Base-by-base conservation (phyloP, 2,329 filamentous ascomycete species). In the Fusarium duplospermum region DNA sequence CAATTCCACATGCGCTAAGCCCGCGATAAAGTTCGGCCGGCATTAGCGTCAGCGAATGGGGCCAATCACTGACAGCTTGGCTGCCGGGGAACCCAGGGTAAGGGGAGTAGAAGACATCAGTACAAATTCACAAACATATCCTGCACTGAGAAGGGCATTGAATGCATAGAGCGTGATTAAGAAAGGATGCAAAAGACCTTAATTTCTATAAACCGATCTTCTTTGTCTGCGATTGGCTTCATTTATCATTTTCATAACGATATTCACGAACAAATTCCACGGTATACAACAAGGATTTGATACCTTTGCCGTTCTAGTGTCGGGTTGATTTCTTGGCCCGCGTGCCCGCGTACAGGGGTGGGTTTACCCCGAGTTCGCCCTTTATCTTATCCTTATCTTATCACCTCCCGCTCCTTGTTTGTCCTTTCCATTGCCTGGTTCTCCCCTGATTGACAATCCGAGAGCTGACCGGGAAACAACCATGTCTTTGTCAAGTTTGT, bases 1-100 rank as follows among this genome's bases (percentile, higher is more conserved):
- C 83, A 84, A 86, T 81, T 80, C 83, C 80, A 82, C 78, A 72
- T 66, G 70, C 83, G 84, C 84, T 85, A 86, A 82, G 79, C 13
- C 2, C 58, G 83, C 67, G 81, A 80, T 8, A 85, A 82, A 56
- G 56, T 78, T 83, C n/a, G 72, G 82, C 82, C 83, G 81, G 62
- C 50, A 60, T 77, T 79, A 79, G 68, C 33, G 29, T 22, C 33
- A 27, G 22, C 31, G 18, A 3, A 14, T 24, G 20, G 4, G 20
- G 4, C 10, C 45, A 69, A 75, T 75, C 31, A 70, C 2, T 8
- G 6, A n/a, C 9, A 10, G 4, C 2, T 9, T 22, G 13, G n/a
- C n/a, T 35, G 27, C 36, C 18, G 20, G 54, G 59, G 27, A 56
- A 31, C 42, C n/a, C 22, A 47, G 20, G 42, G 13, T 14, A 24